These are phyloP conservation scores for Globisporangium viniferum DNA, from an alignment of 352 stramenopile species.

Conservation along the genomic window DNA sequence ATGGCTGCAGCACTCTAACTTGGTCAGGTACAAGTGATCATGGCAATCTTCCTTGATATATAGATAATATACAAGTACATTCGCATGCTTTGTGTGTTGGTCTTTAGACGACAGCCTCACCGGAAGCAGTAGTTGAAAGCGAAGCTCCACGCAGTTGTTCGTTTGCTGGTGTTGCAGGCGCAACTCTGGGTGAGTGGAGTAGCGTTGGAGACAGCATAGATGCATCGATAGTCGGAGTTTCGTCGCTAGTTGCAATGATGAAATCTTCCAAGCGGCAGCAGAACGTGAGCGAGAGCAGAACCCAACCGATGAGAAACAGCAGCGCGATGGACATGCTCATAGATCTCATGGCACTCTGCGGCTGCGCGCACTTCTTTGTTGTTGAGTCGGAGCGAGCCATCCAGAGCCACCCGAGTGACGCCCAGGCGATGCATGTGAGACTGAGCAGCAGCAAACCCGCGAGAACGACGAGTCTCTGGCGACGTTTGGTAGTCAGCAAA, in stretches of 20 bases:
- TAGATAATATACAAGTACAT: neutral
- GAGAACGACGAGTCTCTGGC: slow-evolving; percentile 18
- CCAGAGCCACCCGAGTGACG: slow-evolving; percentile 19
- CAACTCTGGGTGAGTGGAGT: neutral
- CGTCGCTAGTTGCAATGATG: slow-evolving; percentile 28
- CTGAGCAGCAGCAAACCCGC: slow-evolving; percentile 14
- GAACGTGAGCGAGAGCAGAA: slow-evolving; percentile 38
- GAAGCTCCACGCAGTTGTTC: neutral
- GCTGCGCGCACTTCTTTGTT: neutral
- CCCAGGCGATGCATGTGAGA: slow-evolving; percentile 24
- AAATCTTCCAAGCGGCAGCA: slow-evolving; percentile 62
- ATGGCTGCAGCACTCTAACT: neutral
- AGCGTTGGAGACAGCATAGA: slow-evolving; percentile 35
- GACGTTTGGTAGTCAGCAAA: neutral
- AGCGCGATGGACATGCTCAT: slow-evolving; percentile 25
- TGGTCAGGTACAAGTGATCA: neutral
- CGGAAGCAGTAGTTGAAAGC: neutral
- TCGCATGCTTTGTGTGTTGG: neutral
- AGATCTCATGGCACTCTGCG: slow-evolving; percentile 11
- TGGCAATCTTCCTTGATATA: neutral
- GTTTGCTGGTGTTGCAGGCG: neutral
- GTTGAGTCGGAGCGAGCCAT: neutral
- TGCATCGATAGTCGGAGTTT: slow-evolving; percentile 28
- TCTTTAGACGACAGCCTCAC: neutral
- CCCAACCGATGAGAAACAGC: slow-evolving; percentile 30